Evolutionary conservation across 1,284 basidiomycete species (phyloP).

Genomic region (Cutaneotrichosporon sp.): DNA sequence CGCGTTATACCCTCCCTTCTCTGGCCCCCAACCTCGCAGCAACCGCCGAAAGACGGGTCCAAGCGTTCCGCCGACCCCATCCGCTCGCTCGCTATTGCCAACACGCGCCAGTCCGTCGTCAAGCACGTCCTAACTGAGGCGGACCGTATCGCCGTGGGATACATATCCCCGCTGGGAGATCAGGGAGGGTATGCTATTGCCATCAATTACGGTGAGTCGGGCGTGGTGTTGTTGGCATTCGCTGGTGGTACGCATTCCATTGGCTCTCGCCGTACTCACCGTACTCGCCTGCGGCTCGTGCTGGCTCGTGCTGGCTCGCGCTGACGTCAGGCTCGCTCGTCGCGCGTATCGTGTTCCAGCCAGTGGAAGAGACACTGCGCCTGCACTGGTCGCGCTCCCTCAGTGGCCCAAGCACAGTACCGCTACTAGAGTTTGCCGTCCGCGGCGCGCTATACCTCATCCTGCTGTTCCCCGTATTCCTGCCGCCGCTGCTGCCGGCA

Average conservation of each 20-base stretch:
- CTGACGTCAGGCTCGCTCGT: constrained; percentile 68
- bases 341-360: constrained; percentile 85
- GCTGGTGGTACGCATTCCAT: no score
- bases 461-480: constrained; percentile 67
- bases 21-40: neutral
- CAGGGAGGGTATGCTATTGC: constrained; percentile 93
- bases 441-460: constrained; percentile 65
- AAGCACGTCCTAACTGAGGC: constrained; percentile 95
- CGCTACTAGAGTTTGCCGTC: constrained; percentile 55
- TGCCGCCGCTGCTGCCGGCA: constrained; percentile 65
- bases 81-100: constrained; percentile 52
- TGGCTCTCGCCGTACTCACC: neutral
- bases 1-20: neutral
- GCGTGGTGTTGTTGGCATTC: neutral
- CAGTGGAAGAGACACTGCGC: constrained; percentile 81
- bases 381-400: constrained; percentile 70
- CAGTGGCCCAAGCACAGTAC: constrained; percentile 19
- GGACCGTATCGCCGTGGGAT: constrained; percentile 82
- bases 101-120: constrained; percentile 60
- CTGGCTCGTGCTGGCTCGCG: neutral
- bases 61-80: constrained; percentile 3
- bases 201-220: constrained; percentile 72
- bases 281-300: neutral
- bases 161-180: constrained; percentile 71
- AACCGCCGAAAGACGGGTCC: no score